phyloP scores from a whole-genome alignment of 345 rosid genomes.

The Gossypium ekmanianum region DNA sequence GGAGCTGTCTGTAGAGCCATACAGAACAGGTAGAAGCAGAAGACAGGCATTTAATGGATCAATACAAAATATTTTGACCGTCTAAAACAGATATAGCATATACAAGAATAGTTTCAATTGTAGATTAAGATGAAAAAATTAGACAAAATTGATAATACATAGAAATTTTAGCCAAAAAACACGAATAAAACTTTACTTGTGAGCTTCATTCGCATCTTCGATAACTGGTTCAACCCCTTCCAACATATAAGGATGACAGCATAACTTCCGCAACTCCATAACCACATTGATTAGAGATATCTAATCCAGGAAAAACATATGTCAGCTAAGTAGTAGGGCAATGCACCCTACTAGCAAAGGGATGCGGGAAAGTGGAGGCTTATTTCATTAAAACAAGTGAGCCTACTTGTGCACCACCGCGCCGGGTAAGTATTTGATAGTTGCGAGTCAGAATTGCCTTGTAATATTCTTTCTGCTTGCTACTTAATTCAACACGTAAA shows the following conservation, averaged over 20 bases:
- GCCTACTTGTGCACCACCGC: conserved; percentile 91
- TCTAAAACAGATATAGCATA: not conserved
- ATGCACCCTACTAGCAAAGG: not conserved
- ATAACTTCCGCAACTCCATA: conserved; percentile 98
- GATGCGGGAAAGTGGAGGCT: not conserved
- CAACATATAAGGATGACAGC: conserved; percentile 96
- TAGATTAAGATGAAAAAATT: not conserved
- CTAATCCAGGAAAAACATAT: conserved; percentile 39
- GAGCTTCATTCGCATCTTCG: conserved; percentile 61
- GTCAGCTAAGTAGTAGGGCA: conserved; percentile 17
- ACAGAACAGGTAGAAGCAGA: conserved; percentile 13
- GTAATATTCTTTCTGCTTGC: conserved; percentile 95
- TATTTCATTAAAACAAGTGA: conserved; percentile 17
- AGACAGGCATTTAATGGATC: conserved; percentile 10
- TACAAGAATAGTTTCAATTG: not conserved
- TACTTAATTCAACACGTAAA: conserved; percentile 89
- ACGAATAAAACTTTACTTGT: conserved; percentile 44
- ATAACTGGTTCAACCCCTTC: conserved; percentile 92
- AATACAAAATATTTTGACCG: not conserved
- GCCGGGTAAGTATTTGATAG: conserved; percentile 82
- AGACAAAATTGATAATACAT: not conserved
- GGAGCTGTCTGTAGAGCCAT: conserved; percentile 52
- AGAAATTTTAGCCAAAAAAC: not conserved
- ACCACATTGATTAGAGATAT: conserved; percentile 94
- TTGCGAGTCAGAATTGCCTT: conserved; percentile 95